These are phyloP conservation scores for Galeopsis tetrahit DNA, from an alignment of 257 asterid genomes.

Conservation along the genomic window DNA sequence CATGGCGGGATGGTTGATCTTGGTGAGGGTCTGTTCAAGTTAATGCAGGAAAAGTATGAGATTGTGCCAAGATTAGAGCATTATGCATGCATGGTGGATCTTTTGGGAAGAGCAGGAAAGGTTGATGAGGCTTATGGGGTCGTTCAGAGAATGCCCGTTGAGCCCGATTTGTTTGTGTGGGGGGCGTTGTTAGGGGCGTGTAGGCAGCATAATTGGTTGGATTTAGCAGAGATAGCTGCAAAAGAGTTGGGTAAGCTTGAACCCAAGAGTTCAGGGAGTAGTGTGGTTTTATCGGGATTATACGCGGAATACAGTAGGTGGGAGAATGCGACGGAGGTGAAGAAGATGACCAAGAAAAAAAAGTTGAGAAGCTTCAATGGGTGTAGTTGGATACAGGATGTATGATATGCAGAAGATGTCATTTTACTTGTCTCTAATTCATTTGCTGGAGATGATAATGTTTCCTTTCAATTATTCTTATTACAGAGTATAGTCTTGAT, in stretches of 20 bases:
- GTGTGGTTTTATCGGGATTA: conserved; percentile 47
- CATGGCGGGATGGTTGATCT: conserved; percentile 62
- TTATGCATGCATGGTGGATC: conserved; percentile 76
- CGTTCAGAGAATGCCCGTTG: conserved; percentile 53
- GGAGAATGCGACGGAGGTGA: conserved; percentile 57
- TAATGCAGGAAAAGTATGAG: conserved; percentile 57
- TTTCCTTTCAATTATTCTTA: background rate
- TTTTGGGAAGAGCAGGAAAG: conserved; percentile 72
- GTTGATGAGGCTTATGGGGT: conserved; percentile 55
- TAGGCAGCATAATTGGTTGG: conserved; percentile 51
- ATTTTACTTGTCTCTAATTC: no score
- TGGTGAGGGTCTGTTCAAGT: conserved; percentile 54
- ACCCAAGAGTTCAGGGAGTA: conserved; percentile 65
- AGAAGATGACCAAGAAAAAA: conserved; percentile 58
- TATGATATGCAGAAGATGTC: conserved; percentile 30
- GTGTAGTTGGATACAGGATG: conserved; percentile 64
- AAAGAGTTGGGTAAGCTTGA: conserved; percentile 58
- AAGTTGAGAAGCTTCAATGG: conserved; percentile 51
- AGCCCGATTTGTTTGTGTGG: conserved; percentile 72
- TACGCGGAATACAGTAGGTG: conserved; percentile 54
- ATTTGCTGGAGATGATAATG: background rate
- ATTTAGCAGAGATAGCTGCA: conserved; percentile 67
- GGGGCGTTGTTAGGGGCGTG: conserved; percentile 83
- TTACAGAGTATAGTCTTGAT: background rate
- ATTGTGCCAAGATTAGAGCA: conserved; percentile 73